Conservation (phyloP, 176 grass and related monocot species). For the Oryza meridionalis region DNA sequence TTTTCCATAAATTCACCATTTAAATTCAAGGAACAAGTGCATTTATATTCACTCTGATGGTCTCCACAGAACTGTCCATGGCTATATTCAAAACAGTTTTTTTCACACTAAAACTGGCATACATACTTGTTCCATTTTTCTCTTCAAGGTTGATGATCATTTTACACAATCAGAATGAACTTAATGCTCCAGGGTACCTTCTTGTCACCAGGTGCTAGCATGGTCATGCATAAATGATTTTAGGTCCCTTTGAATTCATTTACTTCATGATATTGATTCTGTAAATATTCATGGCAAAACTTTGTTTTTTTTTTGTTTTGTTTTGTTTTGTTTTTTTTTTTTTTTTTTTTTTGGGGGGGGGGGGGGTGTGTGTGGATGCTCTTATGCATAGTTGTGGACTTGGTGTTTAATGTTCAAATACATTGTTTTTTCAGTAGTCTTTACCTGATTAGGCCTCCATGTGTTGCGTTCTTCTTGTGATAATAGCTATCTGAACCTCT, state of each 20-base stretch:
- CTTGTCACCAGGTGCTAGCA: background rate
- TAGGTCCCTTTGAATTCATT: background rate
- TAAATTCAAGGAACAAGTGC: constrained; percentile 13
- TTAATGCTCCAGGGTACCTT: constrained; percentile 21
- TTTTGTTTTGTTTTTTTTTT: no score
- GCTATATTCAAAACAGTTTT: background rate
- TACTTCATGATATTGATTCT: constrained; percentile 1
- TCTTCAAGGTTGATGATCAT: background rate
- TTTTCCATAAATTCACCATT: background rate
- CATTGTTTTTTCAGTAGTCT: background rate
- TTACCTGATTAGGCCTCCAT: constrained; percentile 17
- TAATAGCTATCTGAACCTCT: constrained; percentile 29
- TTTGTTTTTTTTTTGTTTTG: background rate
- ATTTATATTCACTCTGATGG: constrained; percentile 12
- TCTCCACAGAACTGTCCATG: background rate
- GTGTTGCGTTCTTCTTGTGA: background rate
- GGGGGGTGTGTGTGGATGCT: background rate
- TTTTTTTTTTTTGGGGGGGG: no score
- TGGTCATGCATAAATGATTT: constrained; percentile 13
- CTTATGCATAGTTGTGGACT: background rate
- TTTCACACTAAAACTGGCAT: background rate
- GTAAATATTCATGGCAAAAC: constrained; percentile 8
- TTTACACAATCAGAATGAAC: constrained; percentile 7
- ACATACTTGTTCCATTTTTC: constrained; percentile 16
- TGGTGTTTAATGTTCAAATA: constrained; percentile 23